phyloP scores from a whole-genome alignment of 2,329 filamentous ascomycete species.

The Lithohypha guttulata region DNA sequence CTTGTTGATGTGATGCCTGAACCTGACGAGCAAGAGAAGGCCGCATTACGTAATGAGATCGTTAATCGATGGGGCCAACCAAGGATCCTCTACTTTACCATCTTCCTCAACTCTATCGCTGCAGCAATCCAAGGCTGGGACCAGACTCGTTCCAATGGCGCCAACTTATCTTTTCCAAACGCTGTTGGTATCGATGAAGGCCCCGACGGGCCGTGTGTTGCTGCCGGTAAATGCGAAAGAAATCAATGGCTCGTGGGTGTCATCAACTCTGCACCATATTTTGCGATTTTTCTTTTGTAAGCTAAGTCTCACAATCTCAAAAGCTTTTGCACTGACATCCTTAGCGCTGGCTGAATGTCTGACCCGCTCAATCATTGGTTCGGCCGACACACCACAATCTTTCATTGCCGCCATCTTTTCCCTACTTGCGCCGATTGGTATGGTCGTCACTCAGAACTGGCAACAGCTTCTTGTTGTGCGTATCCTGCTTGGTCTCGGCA shows the following conservation, averaged over 20 bases:
- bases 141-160: slow-evolving; percentile 36
- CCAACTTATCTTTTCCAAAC: slow-evolving; percentile 33
- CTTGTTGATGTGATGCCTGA: slow-evolving; percentile 45
- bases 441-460: slow-evolving; percentile 23
- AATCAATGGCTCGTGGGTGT: slow-evolving; percentile 34
- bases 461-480: slow-evolving; percentile 23
- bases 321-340: slow-evolving; percentile 41
- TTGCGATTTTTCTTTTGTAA: slow-evolving; percentile 49
- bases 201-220: slow-evolving; percentile 6
- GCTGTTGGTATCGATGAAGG: slow-evolving; percentile 26
- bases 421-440: slow-evolving; percentile 24
- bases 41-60: slow-evolving; percentile 26
- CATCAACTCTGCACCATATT: slow-evolving; percentile 38
- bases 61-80: slow-evolving; percentile 30
- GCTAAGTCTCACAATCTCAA: slow-evolving; percentile 23
- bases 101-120: slow-evolving; percentile 33
- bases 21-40: slow-evolving; percentile 27
- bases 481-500: slow-evolving; percentile 24
- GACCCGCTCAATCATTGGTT: slow-evolving; percentile 25
- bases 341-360: slow-evolving; percentile 35
- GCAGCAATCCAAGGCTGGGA: slow-evolving; percentile 37
- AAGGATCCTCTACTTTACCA: slow-evolving; percentile 27
- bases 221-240: slow-evolving; percentile 18
- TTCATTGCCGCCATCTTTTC: slow-evolving; percentile 25
- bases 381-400: slow-evolving; percentile 24